Evolutionary conservation across 2,329 filamentous ascomycete species (phyloP).

Genomic region (Furcasterigmium furcatum): DNA sequence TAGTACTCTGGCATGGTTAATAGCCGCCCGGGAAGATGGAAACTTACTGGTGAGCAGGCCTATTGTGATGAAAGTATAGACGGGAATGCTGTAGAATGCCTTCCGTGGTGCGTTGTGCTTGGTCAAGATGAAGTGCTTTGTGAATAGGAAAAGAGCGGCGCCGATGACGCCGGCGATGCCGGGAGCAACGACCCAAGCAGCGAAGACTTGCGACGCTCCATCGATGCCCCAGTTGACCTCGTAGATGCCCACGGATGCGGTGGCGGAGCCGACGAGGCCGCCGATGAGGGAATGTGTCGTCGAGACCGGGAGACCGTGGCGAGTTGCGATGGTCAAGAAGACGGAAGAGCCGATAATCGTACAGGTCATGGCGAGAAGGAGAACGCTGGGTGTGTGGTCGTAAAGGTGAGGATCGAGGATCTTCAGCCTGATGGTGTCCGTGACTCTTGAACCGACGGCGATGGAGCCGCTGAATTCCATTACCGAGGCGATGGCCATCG

Average conservation of each 20-base stretch:
- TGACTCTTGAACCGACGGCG: slow-evolving; percentile 29
- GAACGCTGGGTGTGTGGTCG: slow-evolving; percentile 37
- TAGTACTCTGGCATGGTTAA: slow-evolving; percentile 4
- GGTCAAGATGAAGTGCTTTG: slow-evolving; percentile 26
- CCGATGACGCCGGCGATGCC: slow-evolving; percentile 27
- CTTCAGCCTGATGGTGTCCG: slow-evolving; percentile 43
- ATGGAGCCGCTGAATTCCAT: slow-evolving; percentile 42
- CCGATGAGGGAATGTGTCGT: slow-evolving; percentile 52
- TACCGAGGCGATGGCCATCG: slow-evolving; percentile 38
- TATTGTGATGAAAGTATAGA: slow-evolving; percentile 33
- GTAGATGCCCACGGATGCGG: slow-evolving; percentile 28
- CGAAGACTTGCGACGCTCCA: slow-evolving; percentile 33
- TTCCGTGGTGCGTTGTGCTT: slow-evolving; percentile 24
- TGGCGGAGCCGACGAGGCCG: slow-evolving; percentile 31
- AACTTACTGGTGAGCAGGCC: slow-evolving; percentile 28
- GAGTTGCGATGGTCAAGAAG: slow-evolving; percentile 50
- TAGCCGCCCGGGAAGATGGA: not conserved
- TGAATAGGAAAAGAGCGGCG: slow-evolving; percentile 26
- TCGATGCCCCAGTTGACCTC: slow-evolving; percentile 32
- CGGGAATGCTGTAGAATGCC: slow-evolving; percentile 26
- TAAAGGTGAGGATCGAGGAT: slow-evolving; percentile 42
- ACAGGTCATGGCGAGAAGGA: slow-evolving; percentile 53
- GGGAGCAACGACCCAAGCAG: slow-evolving; percentile 32
- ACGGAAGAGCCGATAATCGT: slow-evolving; percentile 46
- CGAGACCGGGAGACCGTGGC: slow-evolving; percentile 48